phyloP scores from a whole-genome alignment of 495 filamentous ascomycete species.

The Margaritispora aquatica region DNA sequence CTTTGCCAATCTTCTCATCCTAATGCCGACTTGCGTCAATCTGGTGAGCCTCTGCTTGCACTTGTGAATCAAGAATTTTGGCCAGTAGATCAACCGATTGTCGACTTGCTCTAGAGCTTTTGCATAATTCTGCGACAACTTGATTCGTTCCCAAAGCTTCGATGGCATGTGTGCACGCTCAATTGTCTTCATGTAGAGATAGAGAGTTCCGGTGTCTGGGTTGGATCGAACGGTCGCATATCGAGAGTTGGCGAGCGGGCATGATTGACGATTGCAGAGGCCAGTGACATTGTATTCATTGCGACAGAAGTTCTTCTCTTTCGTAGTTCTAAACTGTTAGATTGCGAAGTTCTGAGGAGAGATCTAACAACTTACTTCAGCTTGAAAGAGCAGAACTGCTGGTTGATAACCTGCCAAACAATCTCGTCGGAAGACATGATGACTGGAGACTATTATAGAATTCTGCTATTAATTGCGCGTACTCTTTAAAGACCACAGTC shows the following conservation, averaged over 20 bases:
- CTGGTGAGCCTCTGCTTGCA: conserved; percentile 96
- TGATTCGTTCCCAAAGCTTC: conserved; percentile 93
- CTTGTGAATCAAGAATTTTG: conserved; percentile 91
- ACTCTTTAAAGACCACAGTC: not conserved
- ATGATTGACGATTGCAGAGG: conserved; percentile 90
- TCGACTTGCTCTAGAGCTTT: conserved; percentile 86
- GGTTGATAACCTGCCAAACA: conserved; percentile 92
- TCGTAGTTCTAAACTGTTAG: conserved; percentile 61
- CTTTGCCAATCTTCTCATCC: conserved; percentile 73
- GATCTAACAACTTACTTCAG: conserved; percentile 61
- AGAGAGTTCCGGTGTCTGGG: conserved; percentile 74
- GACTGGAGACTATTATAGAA: not conserved
- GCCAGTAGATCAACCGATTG: conserved; percentile 86
- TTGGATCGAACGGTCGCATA: conserved; percentile 91
- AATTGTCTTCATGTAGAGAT: conserved; percentile 96
- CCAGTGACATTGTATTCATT: conserved; percentile 95
- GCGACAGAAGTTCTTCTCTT: conserved; percentile 89
- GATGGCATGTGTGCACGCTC: conserved; percentile 86
- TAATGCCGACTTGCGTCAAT: conserved; percentile 86
- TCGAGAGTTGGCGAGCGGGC: conserved; percentile 89
- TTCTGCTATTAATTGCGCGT: not conserved
- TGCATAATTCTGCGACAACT: conserved; percentile 83
- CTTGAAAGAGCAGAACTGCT: conserved; percentile 96
- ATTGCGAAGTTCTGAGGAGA: conserved; percentile 8
- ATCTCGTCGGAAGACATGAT: conserved; percentile 87